Conservation (phyloP, 257 asterid species). For the Scutellaria baicalensis region DNA sequence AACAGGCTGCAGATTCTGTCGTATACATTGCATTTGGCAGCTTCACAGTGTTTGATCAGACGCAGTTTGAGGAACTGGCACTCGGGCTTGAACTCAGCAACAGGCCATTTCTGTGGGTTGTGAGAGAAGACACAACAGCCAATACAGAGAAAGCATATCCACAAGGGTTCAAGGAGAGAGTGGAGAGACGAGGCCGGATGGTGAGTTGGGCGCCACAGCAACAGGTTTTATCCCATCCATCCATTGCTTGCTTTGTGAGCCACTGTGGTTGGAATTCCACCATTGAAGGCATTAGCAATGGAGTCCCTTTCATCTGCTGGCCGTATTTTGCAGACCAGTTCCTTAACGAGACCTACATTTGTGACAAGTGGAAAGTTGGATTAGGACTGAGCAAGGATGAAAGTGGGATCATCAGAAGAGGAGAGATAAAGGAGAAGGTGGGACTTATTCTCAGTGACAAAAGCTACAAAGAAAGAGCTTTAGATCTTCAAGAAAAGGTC, state of each 20-base stretch:
- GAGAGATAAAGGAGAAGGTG: conserved; percentile 27
- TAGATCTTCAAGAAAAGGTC: conserved; percentile 26
- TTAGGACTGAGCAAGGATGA: conserved; percentile 21
- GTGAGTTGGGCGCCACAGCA: conserved; percentile 59
- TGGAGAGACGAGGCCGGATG: conserved; percentile 18
- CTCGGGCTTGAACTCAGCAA: conserved; percentile 41
- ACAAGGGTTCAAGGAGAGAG: conserved; percentile 34
- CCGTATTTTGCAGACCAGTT: conserved; percentile 56
- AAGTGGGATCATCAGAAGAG: conserved; percentile 14
- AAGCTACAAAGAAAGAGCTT: conserved; percentile 19
- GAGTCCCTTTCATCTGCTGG: conserved; percentile 52
- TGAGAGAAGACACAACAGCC: conserved; percentile 24
- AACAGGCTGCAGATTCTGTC: conserved; percentile 38
- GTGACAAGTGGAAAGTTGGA: conserved; percentile 49
- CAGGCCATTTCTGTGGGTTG: conserved; percentile 51
- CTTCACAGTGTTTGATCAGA: conserved; percentile 32
- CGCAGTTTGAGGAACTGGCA: conserved; percentile 52
- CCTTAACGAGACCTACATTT: conserved; percentile 34
- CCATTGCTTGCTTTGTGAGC: conserved; percentile 41
- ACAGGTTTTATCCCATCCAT: conserved; percentile 38
- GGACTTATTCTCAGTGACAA: conserved; percentile 21
- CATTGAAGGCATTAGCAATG: conserved; percentile 37
- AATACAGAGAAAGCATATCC: conserved; percentile 25
- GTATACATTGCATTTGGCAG: conserved; percentile 56
- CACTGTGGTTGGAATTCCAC: conserved; percentile 70